Conservation (phyloP, 2,329 filamentous ascomycete genomes). For the Aspergillus sp. region DNA sequence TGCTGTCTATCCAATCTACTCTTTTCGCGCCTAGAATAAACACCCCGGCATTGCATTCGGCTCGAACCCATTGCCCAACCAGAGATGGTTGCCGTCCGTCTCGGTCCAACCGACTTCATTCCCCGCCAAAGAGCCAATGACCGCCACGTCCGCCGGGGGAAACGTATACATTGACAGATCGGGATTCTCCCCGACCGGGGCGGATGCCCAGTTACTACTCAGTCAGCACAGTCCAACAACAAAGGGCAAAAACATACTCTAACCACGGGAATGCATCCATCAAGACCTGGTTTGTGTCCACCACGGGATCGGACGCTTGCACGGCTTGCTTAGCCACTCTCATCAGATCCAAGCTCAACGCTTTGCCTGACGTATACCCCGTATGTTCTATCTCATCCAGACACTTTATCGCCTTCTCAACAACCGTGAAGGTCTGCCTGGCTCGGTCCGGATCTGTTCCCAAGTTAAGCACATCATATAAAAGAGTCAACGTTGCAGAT, state of each 20-base stretch:
- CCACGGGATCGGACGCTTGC: conserved; percentile 10
- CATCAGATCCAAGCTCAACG: conserved; percentile 20
- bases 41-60: conserved; percentile 15
- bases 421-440: conserved; percentile 12
- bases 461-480: conserved; percentile 15
- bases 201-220: conserved; percentile 4
- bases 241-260: conserved; percentile 9
- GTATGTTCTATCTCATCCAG: conserved; percentile 20
- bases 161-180: background rate
- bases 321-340: conserved; percentile 18
- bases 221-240: background rate
- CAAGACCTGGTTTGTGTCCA: conserved; percentile 15
- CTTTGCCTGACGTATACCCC: conserved; percentile 16
- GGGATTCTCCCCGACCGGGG: background rate
- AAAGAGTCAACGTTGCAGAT: conserved; percentile 13
- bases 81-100: conserved; percentile 12
- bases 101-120: conserved; percentile 9
- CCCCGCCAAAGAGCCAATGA: background rate
- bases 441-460: conserved; percentile 10
- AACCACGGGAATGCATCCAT: conserved; percentile 19
- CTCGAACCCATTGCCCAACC: conserved; percentile 14
- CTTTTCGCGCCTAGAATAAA: conserved; percentile 7
- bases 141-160: conserved; percentile 3
- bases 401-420: conserved; percentile 18
- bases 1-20: background rate